Percentiles rank a stretch among this genome's conserved stretches.
These are phyloP conservation scores for Musa itinerans DNA, from an alignment of 176 grass and related monocot genomes.

Conservation along the genomic window DNA sequence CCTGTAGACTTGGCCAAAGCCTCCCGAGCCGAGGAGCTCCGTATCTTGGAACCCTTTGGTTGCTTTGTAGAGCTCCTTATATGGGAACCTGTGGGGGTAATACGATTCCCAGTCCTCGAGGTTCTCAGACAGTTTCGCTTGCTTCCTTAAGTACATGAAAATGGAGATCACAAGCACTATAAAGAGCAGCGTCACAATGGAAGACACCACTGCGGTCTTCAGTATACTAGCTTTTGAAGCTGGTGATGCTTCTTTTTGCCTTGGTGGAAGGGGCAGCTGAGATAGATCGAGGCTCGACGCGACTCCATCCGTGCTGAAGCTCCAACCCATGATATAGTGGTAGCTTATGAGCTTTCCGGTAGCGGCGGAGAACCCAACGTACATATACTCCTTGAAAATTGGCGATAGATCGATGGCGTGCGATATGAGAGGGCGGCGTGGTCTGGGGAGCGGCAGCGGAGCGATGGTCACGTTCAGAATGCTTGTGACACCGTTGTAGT, in stretches of 20 bases:
- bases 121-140: not conserved
- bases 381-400: constrained; percentile 32
- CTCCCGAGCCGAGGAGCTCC: not conserved
- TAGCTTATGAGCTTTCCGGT: constrained; percentile 4
- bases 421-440: constrained; percentile 28
- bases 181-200: constrained; percentile 2
- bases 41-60: constrained; percentile 14
- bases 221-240: not conserved
- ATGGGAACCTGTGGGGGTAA: constrained; percentile 8
- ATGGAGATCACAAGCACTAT: not conserved
- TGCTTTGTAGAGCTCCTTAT: constrained; percentile 10
- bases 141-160: not conserved
- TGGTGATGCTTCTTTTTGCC: not conserved
- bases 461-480: constrained; percentile 29
- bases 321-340: constrained; percentile 31
- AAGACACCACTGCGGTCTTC: constrained; percentile 6
- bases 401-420: constrained; percentile 25
- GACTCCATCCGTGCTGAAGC: constrained; percentile 13
- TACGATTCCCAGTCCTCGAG: constrained; percentile 15
- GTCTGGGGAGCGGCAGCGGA: constrained; percentile 19
- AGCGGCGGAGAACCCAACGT: constrained; percentile 21
- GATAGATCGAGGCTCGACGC: not conserved
- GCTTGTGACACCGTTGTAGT: constrained; percentile 19
- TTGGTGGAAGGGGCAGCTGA: constrained; percentile 5
- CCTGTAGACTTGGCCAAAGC: constrained; percentile 10